A percentile compares a stretch with the other conserved stretches of the same genome.
phyloP scores from a whole-genome alignment of 2,329 filamentous ascomycete genomes.

The Scytalidium lignicola region DNA sequence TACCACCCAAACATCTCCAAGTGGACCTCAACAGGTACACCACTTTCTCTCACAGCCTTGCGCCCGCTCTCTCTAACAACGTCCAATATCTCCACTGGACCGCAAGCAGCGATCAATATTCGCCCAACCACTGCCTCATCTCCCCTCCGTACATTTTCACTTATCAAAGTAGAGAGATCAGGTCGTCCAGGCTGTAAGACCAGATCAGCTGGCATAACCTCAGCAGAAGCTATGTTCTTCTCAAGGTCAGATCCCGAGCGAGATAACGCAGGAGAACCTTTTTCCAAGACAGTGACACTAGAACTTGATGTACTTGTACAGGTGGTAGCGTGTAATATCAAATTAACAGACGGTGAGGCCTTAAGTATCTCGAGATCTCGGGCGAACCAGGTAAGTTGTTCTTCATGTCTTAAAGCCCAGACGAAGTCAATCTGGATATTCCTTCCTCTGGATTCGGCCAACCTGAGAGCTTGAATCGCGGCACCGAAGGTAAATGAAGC shows the following conservation, averaged over 20 bases:
- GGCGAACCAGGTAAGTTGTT: conserved; percentile 20
- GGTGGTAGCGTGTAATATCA: conserved; percentile 20
- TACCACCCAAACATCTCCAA: not conserved
- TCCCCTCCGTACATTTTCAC: conserved; percentile 27
- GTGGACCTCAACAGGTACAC: not conserved
- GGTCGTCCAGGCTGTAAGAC: conserved; percentile 30
- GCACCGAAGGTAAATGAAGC: conserved; percentile 51
- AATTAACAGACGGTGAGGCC: conserved; percentile 18
- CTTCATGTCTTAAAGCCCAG: conserved; percentile 39
- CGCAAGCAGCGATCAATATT: conserved; percentile 41
- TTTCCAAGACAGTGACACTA: not conserved
- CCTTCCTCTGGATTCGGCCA: conserved; percentile 30
- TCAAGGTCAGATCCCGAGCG: not conserved
- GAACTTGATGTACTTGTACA: not conserved
- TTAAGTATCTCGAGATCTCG: conserved; percentile 19
- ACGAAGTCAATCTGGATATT: conserved; percentile 39
- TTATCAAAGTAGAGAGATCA: conserved; percentile 34
- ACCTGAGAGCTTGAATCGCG: conserved; percentile 38
- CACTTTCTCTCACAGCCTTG: not conserved
- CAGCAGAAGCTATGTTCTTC: not conserved
- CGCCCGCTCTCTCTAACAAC: conserved; percentile 34
- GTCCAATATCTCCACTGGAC: conserved; percentile 38
- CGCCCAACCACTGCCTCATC: conserved; percentile 29
- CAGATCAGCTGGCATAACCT: not conserved
- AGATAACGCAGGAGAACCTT: not conserved